Percentiles rank a stretch among this genome's conserved stretches.
phyloP scores from a whole-genome alignment of 192 early-diverging fungal species.

The Podila epigama region DNA sequence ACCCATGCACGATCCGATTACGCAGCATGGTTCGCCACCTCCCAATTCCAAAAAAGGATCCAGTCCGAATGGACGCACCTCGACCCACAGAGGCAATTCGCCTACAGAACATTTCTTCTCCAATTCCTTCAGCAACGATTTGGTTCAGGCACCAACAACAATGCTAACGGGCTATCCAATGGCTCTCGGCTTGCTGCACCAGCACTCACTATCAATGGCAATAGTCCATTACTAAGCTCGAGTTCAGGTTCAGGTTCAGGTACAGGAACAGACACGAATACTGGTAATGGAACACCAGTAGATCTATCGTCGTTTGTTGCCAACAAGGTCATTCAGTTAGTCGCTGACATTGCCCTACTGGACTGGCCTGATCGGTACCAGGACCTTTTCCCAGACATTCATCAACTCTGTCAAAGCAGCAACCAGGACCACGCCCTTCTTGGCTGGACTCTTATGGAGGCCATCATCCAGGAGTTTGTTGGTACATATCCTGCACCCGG shows the following conservation, averaged over 20 bases:
- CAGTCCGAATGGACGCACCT: slow-evolving; percentile 29
- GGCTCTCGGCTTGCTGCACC: too few relatives aligned
- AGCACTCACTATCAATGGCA: background rate
- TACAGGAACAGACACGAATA: too few relatives aligned
- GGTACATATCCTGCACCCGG: slow-evolving; percentile 31
- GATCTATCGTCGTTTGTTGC: slow-evolving; percentile 30
- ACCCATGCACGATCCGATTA: slow-evolving; percentile 32
- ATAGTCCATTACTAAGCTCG: background rate
- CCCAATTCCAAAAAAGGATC: slow-evolving; percentile 45
- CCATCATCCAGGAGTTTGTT: slow-evolving; percentile 31
- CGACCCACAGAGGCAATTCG: slow-evolving; percentile 17
- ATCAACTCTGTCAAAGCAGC: slow-evolving; percentile 29
- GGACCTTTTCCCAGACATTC: slow-evolving; percentile 41
- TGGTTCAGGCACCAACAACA: slow-evolving; percentile 1
- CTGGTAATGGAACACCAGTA: background rate
- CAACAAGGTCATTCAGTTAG: slow-evolving; percentile 41
- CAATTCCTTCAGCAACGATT: slow-evolving; percentile 37
- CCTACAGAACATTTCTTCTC: slow-evolving; percentile 34
- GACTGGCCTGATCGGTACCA: slow-evolving; percentile 46
- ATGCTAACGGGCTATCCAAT: background rate
- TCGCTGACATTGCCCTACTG: slow-evolving; percentile 34
- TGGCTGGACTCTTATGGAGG: slow-evolving; percentile 42
- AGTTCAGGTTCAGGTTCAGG: background rate
- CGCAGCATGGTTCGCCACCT: slow-evolving; percentile 41
- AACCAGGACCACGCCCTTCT: slow-evolving; percentile 25